A percentile compares a stretch with the other conserved stretches of the same genome.
These are phyloP conservation scores for Boletus reticulatus DNA, from an alignment of 768 basidiomycete species.

Conservation along the genomic window DNA sequence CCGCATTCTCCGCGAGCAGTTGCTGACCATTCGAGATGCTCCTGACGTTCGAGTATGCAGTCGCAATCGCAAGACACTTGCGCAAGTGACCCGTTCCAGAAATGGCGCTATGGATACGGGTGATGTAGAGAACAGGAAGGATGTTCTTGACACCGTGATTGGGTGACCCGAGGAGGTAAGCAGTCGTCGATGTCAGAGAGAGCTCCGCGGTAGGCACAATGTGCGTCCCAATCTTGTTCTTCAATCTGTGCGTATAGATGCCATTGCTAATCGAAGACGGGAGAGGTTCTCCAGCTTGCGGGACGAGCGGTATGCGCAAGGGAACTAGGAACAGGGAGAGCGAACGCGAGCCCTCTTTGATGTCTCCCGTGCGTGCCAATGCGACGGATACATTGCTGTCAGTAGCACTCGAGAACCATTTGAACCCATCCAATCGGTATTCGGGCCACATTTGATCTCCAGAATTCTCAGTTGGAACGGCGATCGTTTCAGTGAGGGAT, in stretches of 20 bases:
- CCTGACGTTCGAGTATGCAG: slow-evolving; percentile 60
- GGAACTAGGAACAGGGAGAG: slow-evolving; percentile 77
- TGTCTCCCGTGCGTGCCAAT: slow-evolving; percentile 66
- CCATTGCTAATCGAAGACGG: slow-evolving; percentile 58
- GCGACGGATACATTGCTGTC: slow-evolving; percentile 73
- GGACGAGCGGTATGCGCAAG: slow-evolving; percentile 51
- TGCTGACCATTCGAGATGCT: slow-evolving; percentile 48
- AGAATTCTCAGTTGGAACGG: slow-evolving; percentile 36
- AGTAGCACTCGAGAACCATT: slow-evolving; percentile 85
- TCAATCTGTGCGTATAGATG: slow-evolving; percentile 68
- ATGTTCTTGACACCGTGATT: slow-evolving; percentile 67
- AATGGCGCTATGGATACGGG: slow-evolving; percentile 65
- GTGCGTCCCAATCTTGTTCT: slow-evolving; percentile 77
- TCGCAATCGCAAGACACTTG: slow-evolving; percentile 63
- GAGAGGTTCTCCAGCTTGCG: slow-evolving; percentile 36
- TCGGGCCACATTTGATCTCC: slow-evolving; percentile 43
- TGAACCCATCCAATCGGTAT: slow-evolving; percentile 66
- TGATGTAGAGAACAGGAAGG: slow-evolving; percentile 73
- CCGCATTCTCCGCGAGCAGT: slow-evolving; percentile 50
- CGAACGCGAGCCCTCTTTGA: slow-evolving; percentile 54
- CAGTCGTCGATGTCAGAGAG: slow-evolving; percentile 55
- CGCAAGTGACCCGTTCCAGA: slow-evolving; percentile 55
- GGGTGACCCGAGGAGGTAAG: slow-evolving; percentile 57
- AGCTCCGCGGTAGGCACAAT: slow-evolving; percentile 76
- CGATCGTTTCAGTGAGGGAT: slow-evolving; percentile 68